phyloP scores from a whole-genome alignment of 176 grass and related monocot species.

The Miscanthus lutarioriparius region DNA sequence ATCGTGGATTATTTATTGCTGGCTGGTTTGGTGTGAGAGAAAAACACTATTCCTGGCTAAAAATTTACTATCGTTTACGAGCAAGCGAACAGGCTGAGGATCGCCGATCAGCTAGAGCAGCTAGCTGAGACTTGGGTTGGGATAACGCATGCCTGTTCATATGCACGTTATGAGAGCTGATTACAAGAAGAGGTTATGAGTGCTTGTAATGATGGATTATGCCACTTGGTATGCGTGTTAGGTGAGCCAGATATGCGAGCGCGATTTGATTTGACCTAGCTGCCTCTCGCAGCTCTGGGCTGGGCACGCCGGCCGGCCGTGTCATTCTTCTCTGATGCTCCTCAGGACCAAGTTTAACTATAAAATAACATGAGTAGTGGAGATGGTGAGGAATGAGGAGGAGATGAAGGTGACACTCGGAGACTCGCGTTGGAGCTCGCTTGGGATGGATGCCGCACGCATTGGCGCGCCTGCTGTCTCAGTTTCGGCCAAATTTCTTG shows the following conservation, averaged over 20 bases:
- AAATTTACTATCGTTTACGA: no score
- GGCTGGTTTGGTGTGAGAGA: no score
- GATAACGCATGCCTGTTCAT: neutral
- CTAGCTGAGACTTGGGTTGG: neutral
- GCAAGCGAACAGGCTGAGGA: no score
- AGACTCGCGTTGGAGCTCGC: neutral
- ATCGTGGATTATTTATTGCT: no score
- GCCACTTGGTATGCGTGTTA: constrained; percentile 34
- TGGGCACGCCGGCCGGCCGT: neutral
- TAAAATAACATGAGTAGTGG: constrained; percentile 39
- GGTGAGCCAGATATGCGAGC: constrained; percentile 43
- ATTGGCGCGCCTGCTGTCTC: neutral
- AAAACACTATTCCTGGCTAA: no score
- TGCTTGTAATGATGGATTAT: constrained; percentile 30
- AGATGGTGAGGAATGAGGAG: constrained; percentile 26
- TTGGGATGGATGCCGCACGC: neutral
- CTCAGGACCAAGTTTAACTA: neutral
- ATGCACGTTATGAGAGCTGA: neutral
- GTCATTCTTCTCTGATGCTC: constrained; percentile 29
- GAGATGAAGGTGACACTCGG: constrained; percentile 38
- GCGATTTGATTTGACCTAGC: constrained; percentile 51
- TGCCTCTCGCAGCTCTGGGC: no score
- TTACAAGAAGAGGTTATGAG: neutral
- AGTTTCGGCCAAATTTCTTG: constrained; percentile 6
- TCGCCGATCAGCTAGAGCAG: neutral